phyloP scores from a whole-genome alignment of 2,329 filamentous ascomycete species.

The Chalara sp. region DNA sequence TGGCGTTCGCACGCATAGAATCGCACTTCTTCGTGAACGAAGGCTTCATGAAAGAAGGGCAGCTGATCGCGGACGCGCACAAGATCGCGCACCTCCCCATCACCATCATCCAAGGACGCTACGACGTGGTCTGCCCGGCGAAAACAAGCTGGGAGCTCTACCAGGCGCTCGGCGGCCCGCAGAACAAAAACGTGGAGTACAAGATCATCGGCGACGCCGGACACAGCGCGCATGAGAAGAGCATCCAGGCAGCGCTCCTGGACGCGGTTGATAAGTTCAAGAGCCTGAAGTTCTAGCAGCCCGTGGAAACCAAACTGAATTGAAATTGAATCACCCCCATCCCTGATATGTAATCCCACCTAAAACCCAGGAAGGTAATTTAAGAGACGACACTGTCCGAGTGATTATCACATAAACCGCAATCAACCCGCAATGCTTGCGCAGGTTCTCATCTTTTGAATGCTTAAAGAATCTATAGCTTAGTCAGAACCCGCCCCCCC shows the following conservation, averaged over 20 bases:
- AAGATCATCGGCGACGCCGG: slow-evolving; percentile 13
- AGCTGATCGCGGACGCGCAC: slow-evolving; percentile 26
- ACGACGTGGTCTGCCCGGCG: slow-evolving; percentile 38
- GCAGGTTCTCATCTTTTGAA: too few relatives aligned
- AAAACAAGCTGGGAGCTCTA: slow-evolving; percentile 36
- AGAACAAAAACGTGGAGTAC: slow-evolving; percentile 16
- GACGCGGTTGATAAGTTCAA: slow-evolving; percentile 18
- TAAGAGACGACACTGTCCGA: too few relatives aligned
- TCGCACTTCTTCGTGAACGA: slow-evolving; percentile 36
- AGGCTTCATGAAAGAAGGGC: slow-evolving; percentile 34
- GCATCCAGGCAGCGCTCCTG: slow-evolving; percentile 15
- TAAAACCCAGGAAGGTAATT: too few relatives aligned
- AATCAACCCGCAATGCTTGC: too few relatives aligned
- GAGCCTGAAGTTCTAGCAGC: slow-evolving; percentile 7
- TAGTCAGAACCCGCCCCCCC: too few relatives aligned
- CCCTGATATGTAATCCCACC: too few relatives aligned
- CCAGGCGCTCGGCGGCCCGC: slow-evolving; percentile 27
- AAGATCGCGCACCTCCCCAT: slow-evolving; percentile 25
- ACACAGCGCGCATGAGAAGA: slow-evolving; percentile 16
- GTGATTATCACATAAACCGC: too few relatives aligned
- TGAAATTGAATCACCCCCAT: too few relatives aligned
- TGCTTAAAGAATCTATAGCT: too few relatives aligned
- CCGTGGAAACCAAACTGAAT: too few relatives aligned
- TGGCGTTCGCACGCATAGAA: slow-evolving; percentile 35
- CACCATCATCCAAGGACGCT: slow-evolving; percentile 37